Percentiles rank a stretch among this genome's conserved stretches.
Conservation (phyloP, 176 grass and related monocot species). For the Raddia guianensis region DNA sequence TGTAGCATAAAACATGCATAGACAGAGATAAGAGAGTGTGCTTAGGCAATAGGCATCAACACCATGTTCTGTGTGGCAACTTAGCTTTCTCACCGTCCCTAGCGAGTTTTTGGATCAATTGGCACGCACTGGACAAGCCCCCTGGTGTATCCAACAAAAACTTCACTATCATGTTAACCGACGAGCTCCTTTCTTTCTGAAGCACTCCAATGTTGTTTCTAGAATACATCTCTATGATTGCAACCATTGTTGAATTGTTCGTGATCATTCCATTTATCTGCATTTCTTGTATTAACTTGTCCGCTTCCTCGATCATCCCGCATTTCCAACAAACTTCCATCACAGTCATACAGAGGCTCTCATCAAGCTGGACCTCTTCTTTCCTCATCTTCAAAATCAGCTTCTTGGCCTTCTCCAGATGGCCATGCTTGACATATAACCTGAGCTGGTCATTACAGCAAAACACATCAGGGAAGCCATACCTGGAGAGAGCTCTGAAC, state of each 20-base stretch:
- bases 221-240: slow-evolving; percentile 65
- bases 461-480: slow-evolving; percentile 46
- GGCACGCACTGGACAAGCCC: slow-evolving; percentile 56
- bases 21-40: slow-evolving; percentile 21
- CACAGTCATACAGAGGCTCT: slow-evolving; percentile 70
- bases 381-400: slow-evolving; percentile 61
- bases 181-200: slow-evolving; percentile 49
- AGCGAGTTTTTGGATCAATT: slow-evolving; percentile 71
- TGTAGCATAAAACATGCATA: slow-evolving; percentile 57
- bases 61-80: neutral
- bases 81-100: slow-evolving; percentile 71
- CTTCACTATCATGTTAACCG: slow-evolving; percentile 36
- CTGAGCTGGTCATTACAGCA: slow-evolving; percentile 74
- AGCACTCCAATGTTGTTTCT: slow-evolving; percentile 51
- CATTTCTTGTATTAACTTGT: slow-evolving; percentile 67
- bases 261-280: slow-evolving; percentile 35
- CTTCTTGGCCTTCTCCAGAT: slow-evolving; percentile 68
- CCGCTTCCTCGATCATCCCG: slow-evolving; percentile 49
- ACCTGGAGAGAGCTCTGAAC: slow-evolving; percentile 60
- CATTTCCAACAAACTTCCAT: slow-evolving; percentile 81
- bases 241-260: slow-evolving; percentile 49
- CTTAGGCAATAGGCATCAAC: slow-evolving; percentile 24
- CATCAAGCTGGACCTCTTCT: slow-evolving; percentile 52
- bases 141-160: slow-evolving; percentile 53
- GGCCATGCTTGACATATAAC: slow-evolving; percentile 67